A percentile compares a stretch with the other conserved stretches of the same genome.
These are phyloP conservation scores for Decorospora gaudefroyi DNA, from an alignment of 2,329 filamentous ascomycete species.

Conservation along the genomic window DNA sequence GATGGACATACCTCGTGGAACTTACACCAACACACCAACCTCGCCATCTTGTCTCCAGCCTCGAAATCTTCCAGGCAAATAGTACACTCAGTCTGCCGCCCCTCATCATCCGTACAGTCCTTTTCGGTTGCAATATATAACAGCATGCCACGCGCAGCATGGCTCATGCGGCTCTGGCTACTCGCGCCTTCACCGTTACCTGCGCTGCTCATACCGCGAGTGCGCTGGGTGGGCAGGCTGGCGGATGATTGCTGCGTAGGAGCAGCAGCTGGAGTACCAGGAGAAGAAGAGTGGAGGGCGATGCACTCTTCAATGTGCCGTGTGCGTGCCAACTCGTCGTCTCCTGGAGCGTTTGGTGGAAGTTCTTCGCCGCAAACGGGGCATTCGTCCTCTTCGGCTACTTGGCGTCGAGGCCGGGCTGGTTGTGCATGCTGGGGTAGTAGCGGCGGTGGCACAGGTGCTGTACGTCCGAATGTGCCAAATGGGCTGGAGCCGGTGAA, in stretches of 20 bases:
- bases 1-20: slow-evolving; percentile 58
- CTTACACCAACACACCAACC: slow-evolving; percentile 66
- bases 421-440: slow-evolving; percentile 26
- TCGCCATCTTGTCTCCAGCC: slow-evolving; percentile 61
- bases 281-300: slow-evolving; percentile 34
- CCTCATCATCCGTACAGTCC: slow-evolving; percentile 62
- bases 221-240: slow-evolving; percentile 36
- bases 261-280: slow-evolving; percentile 20
- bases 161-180: slow-evolving; percentile 28
- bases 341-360: slow-evolving; percentile 55
- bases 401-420: slow-evolving; percentile 32
- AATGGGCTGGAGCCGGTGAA: slow-evolving; percentile 25
- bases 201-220: slow-evolving; percentile 41
- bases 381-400: slow-evolving; percentile 74
- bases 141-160: slow-evolving; percentile 51
- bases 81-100: slow-evolving; percentile 60
- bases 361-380: slow-evolving; percentile 75
- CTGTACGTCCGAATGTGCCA: slow-evolving; percentile 18
- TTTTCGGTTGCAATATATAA: slow-evolving; percentile 65
- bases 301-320: slow-evolving; percentile 54
- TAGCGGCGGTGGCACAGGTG: slow-evolving; percentile 17
- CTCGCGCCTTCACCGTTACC: slow-evolving; percentile 35
- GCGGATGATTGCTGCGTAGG: slow-evolving; percentile 29
- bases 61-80: slow-evolving; percentile 70
- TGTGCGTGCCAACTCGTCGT: slow-evolving; percentile 50